These are phyloP conservation scores for Przewalskia tangutica DNA, from an alignment of 257 asterid genomes.

Conservation along the genomic window DNA sequence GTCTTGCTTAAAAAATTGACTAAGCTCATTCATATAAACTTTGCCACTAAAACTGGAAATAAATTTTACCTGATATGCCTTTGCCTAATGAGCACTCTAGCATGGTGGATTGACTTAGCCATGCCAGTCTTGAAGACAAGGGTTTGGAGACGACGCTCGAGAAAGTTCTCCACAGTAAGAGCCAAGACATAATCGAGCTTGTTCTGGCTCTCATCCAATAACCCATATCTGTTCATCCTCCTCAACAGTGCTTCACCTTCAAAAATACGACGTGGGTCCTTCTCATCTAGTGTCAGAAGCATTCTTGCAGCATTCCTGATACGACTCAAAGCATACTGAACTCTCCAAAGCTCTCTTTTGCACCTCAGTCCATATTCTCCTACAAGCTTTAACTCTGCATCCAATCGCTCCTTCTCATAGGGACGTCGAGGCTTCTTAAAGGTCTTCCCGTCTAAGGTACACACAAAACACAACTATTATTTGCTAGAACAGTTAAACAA, in stretches of 20 bases:
- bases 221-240: slow-evolving; percentile 51
- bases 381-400: slow-evolving; percentile 54
- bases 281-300: slow-evolving; percentile 54
- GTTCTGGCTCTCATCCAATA: slow-evolving; percentile 56
- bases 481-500: too few species aligned
- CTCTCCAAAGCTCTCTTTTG: slow-evolving; percentile 61
- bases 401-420: slow-evolving; percentile 53
- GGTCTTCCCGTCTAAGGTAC: slow-evolving; percentile 44
- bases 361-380: slow-evolving; percentile 60
- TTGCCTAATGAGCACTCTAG: slow-evolving; percentile 61
- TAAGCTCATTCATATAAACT: background rate
- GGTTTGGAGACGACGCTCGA: slow-evolving; percentile 58
- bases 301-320: slow-evolving; percentile 50
- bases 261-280: slow-evolving; percentile 55
- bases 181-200: slow-evolving; percentile 65
- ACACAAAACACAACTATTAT: background rate
- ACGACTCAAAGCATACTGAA: slow-evolving; percentile 58
- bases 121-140: slow-evolving; percentile 57
- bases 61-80: slow-evolving; percentile 48
- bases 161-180: slow-evolving; percentile 58
- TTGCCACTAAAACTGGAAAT: background rate
- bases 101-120: slow-evolving; percentile 70
- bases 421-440: slow-evolving; percentile 65
- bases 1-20: background rate
- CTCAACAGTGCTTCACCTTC: slow-evolving; percentile 64